These are phyloP conservation scores for Trametes versicolor DNA, from an alignment of 1,284 basidiomycete genomes.

Conservation along the genomic window DNA sequence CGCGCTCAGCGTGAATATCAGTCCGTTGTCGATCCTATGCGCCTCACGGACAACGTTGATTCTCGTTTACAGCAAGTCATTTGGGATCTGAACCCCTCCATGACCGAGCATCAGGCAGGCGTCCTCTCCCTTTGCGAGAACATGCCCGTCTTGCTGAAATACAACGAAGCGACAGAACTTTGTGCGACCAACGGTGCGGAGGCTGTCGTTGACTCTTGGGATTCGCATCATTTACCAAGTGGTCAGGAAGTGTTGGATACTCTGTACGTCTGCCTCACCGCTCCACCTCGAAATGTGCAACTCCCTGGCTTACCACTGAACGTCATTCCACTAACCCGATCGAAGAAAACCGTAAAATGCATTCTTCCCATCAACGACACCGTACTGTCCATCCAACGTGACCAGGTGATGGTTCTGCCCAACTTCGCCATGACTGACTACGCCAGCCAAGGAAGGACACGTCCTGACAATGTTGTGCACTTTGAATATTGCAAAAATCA, in stretches of 20 bases:
- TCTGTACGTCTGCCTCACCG: neutral
- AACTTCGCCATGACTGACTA: constrained; percentile 1
- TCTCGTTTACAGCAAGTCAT: neutral
- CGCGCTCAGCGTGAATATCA: neutral
- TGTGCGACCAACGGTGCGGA: neutral
- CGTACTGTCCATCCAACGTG: neutral
- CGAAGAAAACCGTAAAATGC: neutral
- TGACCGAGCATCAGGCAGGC: neutral
- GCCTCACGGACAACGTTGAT: neutral
- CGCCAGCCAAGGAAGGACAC: neutral
- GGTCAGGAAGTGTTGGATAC: neutral
- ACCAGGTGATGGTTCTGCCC: neutral
- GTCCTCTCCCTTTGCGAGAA: neutral
- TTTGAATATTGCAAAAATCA: neutral
- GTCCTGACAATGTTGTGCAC: neutral
- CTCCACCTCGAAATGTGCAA: neutral
- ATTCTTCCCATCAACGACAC: neutral
- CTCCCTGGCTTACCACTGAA: neutral
- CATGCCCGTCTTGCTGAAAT: neutral
- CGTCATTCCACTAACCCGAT: neutral
- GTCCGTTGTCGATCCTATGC: neutral
- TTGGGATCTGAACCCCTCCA: neutral
- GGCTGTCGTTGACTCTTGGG: neutral
- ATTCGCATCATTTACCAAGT: neutral
- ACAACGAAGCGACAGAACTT: neutral